A percentile compares a stretch with the other conserved stretches of the same genome.
Conservation (phyloP, 2,329 filamentous ascomycete species). For the Trichoderma atrobrunneum region DNA sequence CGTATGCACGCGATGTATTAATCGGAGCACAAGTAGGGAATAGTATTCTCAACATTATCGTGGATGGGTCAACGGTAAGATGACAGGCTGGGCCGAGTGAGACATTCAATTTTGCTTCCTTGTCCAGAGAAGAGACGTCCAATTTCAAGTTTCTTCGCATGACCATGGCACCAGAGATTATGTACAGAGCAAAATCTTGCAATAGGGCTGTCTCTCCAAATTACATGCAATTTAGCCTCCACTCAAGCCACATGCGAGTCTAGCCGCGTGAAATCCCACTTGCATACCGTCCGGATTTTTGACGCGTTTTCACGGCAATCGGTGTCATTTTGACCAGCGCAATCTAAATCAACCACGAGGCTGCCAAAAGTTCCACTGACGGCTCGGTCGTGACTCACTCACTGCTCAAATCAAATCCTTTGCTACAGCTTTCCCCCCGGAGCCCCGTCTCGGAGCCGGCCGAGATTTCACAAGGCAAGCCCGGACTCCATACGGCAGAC, state of each 20-base stretch:
- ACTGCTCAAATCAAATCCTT: neutral
- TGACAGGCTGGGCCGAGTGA: neutral
- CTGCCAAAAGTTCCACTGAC: neutral
- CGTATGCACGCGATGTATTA: neutral
- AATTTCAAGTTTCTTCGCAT: neutral
- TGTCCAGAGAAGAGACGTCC: neutral
- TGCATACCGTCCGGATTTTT: neutral
- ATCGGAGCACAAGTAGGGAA: neutral
- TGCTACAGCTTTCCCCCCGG: neutral
- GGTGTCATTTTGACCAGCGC: neutral
- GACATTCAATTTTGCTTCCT: neutral
- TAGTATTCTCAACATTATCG: neutral
- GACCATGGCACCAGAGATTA: neutral
- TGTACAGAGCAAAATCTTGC: neutral
- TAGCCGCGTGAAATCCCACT: conserved; percentile 12
- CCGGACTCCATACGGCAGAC: neutral
- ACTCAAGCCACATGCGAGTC: conserved; percentile 2
- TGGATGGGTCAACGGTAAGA: neutral
- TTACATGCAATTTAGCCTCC: neutral
- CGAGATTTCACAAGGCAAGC: neutral
- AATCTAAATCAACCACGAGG: neutral
- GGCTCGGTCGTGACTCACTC: conserved; percentile 10
- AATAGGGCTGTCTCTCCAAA: neutral
- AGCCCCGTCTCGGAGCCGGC: conserved; percentile 13
- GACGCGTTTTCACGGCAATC: neutral